Conservation (phyloP, 495 filamentous ascomycete genomes). For the Xylaria palmicola region DNA sequence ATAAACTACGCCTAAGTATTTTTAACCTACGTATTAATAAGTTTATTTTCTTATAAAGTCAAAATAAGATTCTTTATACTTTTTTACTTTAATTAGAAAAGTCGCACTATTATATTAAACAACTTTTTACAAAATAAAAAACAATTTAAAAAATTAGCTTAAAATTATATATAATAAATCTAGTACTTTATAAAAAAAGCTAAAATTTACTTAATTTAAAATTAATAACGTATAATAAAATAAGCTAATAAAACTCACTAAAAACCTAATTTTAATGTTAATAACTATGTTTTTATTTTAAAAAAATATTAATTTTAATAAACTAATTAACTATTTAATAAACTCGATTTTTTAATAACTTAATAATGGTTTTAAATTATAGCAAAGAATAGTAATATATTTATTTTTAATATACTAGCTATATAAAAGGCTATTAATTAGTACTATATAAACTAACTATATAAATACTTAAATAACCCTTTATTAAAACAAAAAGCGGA, state of each 20-base stretch:
- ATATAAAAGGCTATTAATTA: neutral
- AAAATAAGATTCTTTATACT: neutral
- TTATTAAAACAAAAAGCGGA: constrained; percentile 10
- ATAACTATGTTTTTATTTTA: constrained; percentile 10
- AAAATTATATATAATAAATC: neutral
- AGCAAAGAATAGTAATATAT: constrained; percentile 4
- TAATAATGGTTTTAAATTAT: constrained; percentile 3
- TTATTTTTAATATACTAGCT: neutral
- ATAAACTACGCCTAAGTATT: neutral
- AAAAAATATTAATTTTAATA: neutral
- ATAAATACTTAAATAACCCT: constrained; percentile 13
- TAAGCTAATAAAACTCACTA: constrained; percentile 10
- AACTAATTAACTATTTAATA: constrained; percentile 9
- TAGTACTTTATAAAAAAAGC: neutral
- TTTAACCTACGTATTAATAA: neutral
- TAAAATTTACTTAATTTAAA: neutral
- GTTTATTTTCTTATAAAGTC: neutral
- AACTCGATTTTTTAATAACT: constrained; percentile 11
- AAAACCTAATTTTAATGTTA: constrained; percentile 17
- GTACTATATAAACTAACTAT: neutral
- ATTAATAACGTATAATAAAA: neutral
- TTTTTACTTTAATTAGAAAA: neutral
- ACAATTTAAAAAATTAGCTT: neutral
- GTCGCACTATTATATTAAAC: neutral
- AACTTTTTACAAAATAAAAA: neutral